Percentiles rank a stretch among this genome's conserved stretches.
phyloP scores from a whole-genome alignment of 371 early-diverging fungal genomes.

The Mortierella sp. region DNA sequence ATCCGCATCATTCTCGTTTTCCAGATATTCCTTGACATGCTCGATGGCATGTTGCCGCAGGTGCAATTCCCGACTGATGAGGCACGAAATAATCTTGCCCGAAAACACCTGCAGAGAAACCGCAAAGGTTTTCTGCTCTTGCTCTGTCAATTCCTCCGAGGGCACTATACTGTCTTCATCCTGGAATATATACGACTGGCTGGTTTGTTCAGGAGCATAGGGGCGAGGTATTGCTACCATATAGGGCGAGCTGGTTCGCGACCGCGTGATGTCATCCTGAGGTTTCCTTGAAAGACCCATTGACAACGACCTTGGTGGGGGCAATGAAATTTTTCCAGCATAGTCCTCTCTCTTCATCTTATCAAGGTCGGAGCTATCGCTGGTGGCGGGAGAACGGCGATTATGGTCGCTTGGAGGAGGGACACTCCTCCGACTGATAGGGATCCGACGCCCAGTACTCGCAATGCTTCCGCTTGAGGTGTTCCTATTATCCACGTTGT shows the following conservation, averaged over 20 bases:
- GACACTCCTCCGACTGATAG: conserved; percentile 23
- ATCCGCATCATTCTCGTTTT: conserved; percentile 35
- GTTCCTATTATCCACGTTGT: conserved; percentile 7
- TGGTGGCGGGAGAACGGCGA: conserved; percentile 24
- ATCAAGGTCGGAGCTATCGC: conserved; percentile 50
- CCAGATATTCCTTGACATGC: conserved; percentile 37
- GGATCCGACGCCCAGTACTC: conserved; percentile 1
- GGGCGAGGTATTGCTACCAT: neutral
- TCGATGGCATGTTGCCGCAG: conserved; percentile 41
- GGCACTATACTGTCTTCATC: conserved; percentile 16
- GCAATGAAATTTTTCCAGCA: conserved; percentile 12
- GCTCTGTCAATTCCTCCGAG: conserved; percentile 66
- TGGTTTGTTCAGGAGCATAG: neutral
- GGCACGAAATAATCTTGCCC: conserved; percentile 22
- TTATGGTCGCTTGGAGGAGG: conserved; percentile 7
- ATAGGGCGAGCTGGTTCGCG: conserved; percentile 1
- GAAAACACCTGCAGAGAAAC: conserved; percentile 44
- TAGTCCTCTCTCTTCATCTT: conserved; percentile 12
- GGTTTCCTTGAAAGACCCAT: conserved; percentile 1
- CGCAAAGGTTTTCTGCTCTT: conserved; percentile 60
- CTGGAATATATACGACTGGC: conserved; percentile 2
- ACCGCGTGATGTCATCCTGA: neutral
- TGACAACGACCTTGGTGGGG: conserved; percentile 17
- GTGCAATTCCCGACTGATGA: conserved; percentile 35
- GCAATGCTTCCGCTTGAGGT: conserved; percentile 14